Evolutionary conservation across 2,329 filamentous ascomycete species (phyloP).

Genomic region (Trichophyton simii): DNA sequence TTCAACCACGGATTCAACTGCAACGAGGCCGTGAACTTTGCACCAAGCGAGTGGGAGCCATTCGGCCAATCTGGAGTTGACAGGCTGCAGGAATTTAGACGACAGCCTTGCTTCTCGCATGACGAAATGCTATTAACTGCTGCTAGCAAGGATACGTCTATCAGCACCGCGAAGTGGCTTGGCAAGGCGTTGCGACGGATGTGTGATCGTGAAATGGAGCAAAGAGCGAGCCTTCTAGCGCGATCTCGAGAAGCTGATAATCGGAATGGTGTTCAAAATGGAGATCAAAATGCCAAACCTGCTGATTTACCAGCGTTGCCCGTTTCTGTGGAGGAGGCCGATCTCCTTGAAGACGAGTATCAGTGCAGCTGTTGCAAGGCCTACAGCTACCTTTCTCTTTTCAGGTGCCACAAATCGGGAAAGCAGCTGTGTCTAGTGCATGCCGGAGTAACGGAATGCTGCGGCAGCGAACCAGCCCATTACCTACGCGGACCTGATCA

Average conservation of each 20-base stretch:
- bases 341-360: slow-evolving; percentile 82
- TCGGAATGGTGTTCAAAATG: slow-evolving; percentile 43
- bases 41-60: slow-evolving; percentile 87
- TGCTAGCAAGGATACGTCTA: slow-evolving; percentile 64
- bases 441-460: slow-evolving; percentile 69
- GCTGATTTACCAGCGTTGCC: slow-evolving; percentile 42
- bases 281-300: slow-evolving; percentile 31
- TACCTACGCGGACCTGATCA: slow-evolving; percentile 61
- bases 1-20: slow-evolving; percentile 99
- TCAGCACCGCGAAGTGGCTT: slow-evolving; percentile 90
- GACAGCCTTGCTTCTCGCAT: slow-evolving; percentile 93
- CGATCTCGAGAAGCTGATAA: slow-evolving; percentile 44
- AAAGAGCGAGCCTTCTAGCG: slow-evolving; percentile 55
- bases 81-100: slow-evolving; percentile 70
- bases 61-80: slow-evolving; percentile 78
- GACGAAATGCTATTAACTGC: slow-evolving; percentile 90
- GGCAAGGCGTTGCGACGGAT: slow-evolving; percentile 74
- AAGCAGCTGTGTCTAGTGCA: slow-evolving; percentile 76
- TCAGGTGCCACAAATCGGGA: slow-evolving; percentile 67
- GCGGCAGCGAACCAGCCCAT: slow-evolving; percentile 52
- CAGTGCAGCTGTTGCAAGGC: slow-evolving; percentile 86
- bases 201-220: slow-evolving; percentile 56
- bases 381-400: slow-evolving; percentile 81
- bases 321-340: slow-evolving; percentile 55
- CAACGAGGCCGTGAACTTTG: slow-evolving; percentile 98